Base-by-base conservation (phyloP, 768 basidiomycete genomes). In the Holtermanniella nyarrowii region DNA sequence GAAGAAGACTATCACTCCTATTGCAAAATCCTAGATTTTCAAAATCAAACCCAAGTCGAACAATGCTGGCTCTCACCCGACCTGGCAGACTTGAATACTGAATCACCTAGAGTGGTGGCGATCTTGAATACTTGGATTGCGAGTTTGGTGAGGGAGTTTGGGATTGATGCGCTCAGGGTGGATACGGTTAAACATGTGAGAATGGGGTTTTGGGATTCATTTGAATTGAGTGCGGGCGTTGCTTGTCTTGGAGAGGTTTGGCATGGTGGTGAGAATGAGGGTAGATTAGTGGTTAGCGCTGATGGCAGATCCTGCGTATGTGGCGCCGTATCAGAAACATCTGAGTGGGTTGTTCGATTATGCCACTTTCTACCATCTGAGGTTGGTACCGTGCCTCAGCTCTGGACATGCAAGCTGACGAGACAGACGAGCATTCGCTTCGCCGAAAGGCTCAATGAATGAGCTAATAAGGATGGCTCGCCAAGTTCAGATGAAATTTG, bases 191-290 rank as follows among this genome's bases (percentile, higher is more conserved):
- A 67, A 40, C 65, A 67, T 52, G 53, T 67, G 42, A 46, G 60
- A 12, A 60, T 62, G 44, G 73, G 76, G 47, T 91, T 91, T 67
- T 89, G 86, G 87, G 81, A 84, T 1, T 65, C 66, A 5, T 88
- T 91, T 63, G 83, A 82, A 55, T 74, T 69, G 41, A 80, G 78
- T 21, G 83, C 85, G 0, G 86, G 83, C 10, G 84, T 88, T 5
- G 89, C 85, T 70, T 88, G 85, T 57, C 82, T 90, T 50, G 88
- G 88, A 39, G 87, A 89, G 72, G 84, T 90, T 16, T 53, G 68
- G 18, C 68, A 69, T 41, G 66, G 70, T 5, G 63, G 69, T 70
- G 44, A 57, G 60, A 50, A 2, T 14, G n/a, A 25, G 20, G 18
- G 44, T n/a, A 18, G 10, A 45, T 20, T 13, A 10, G 41, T 41